Evolutionary conservation across 2,329 filamentous ascomycete genomes (phyloP), one percentile per base, ranked within the genome.

Genomic region (Trichoderma sp.): DNA sequence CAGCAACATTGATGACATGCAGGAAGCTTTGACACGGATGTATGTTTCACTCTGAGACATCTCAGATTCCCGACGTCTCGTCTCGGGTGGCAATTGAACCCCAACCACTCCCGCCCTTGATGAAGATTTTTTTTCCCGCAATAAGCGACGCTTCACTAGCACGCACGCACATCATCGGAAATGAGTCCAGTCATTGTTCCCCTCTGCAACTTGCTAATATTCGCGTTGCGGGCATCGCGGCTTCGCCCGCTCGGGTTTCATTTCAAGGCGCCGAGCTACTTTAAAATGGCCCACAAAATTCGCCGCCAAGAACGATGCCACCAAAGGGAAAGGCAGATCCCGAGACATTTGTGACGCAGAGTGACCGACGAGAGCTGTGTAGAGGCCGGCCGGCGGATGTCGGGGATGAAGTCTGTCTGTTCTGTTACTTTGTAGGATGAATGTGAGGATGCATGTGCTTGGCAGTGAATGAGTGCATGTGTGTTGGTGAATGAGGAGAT

Each of bases 241-340:
- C 36, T 18, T 61, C 66, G 26, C 57, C 39, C 66, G 36, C 66
- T 69, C 66, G 66, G 66, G 9, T 30, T 60, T 26, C 24, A 71
- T 32, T 69, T 69, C 56, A 69, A 69, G 56, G 39, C 56, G 39
- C 66, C 66, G 66, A 69, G 56, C 53, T 36, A 60, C 26, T 30
- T 3, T 39, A 58, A 30, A 24, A 14, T 36, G 57, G 28, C 66
- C 36, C 66, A 62, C 57, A 34, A 36, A 58, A 58, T 68, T 28
- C 12, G 21, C 34, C 34, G 56, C 53, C 56, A 60, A 60, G 34
- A 28, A 28, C 9, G n/a, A 69, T 69, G 4, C 21, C 28, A 12
- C 56, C 47, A 24, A 58, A 67, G 9, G n/a, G 32, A 63, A 26
- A 63, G 47, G 24, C 36, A 30, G n/a, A 3, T 47, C 60, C 36